Evolutionary conservation across 2,329 filamentous ascomycete species (phyloP).

Genomic region (Exophiala sp.): DNA sequence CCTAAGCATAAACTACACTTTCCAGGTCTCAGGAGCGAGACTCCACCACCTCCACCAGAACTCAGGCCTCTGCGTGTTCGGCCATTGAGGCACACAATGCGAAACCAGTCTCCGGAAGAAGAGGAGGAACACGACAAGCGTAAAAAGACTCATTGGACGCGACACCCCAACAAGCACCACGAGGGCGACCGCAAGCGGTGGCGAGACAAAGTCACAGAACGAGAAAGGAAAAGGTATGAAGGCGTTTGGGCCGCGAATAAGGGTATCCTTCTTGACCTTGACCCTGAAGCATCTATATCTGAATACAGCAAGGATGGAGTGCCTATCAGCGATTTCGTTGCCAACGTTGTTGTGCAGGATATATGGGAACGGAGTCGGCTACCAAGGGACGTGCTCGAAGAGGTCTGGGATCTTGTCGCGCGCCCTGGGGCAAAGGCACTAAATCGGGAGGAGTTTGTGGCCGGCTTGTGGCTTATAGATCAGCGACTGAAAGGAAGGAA

Average conservation of each 20-base stretch:
- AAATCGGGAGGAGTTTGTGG: constrained; percentile 46
- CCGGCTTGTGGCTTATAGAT: constrained; percentile 51
- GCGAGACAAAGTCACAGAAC: constrained; percentile 42
- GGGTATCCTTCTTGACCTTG: constrained; percentile 36
- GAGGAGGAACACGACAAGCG: constrained; percentile 36
- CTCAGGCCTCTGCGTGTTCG: constrained; percentile 14
- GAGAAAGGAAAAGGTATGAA: constrained; percentile 48
- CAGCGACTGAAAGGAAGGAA: constrained; percentile 47
- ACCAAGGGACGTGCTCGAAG: constrained; percentile 36
- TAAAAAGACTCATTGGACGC: constrained; percentile 35
- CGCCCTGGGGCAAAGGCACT: constrained; percentile 34
- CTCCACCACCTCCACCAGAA: constrained; percentile 8
- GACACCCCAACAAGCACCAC: constrained; percentile 48
- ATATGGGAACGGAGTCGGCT: constrained; percentile 49
- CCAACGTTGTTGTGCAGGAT: constrained; percentile 46
- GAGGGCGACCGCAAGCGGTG: constrained; percentile 48
- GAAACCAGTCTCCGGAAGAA: constrained; percentile 34
- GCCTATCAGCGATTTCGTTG: constrained; percentile 31
- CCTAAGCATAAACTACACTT: constrained; percentile 29
- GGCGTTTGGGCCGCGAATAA: constrained; percentile 51
- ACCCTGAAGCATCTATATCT: constrained; percentile 5
- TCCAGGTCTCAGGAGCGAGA: constrained; percentile 27
- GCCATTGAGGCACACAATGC: constrained; percentile 42
- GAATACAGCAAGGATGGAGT: constrained; percentile 6
- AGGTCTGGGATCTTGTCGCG: constrained; percentile 46